phyloP scores from a whole-genome alignment of 192 early-diverging fungal species.

The Radiomyces spectabilis region DNA sequence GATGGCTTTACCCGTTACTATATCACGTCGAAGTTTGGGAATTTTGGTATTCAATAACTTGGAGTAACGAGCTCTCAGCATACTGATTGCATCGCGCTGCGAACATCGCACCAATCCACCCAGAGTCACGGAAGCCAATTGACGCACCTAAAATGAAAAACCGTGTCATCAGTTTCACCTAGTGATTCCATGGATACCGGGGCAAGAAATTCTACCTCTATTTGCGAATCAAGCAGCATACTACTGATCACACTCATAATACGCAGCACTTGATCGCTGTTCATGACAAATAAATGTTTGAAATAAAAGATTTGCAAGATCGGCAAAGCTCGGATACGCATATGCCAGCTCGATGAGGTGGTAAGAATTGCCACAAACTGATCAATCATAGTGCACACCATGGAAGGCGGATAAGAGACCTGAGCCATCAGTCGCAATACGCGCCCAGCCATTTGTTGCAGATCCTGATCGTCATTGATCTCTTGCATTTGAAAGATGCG shows the following conservation, averaged over 20 bases:
- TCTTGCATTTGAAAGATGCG: slow-evolving; percentile 66
- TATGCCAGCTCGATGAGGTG: slow-evolving; percentile 69
- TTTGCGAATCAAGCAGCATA: slow-evolving; percentile 77
- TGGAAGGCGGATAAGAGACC: slow-evolving; percentile 39
- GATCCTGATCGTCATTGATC: slow-evolving; percentile 61
- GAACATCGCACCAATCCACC: slow-evolving; percentile 76
- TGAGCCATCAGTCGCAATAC: slow-evolving; percentile 45
- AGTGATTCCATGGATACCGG: too few species aligned
- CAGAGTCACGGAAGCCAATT: slow-evolving; percentile 66
- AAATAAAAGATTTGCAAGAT: slow-evolving; percentile 85
- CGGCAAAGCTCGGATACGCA: slow-evolving; percentile 70
- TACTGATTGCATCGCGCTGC: slow-evolving; percentile 52
- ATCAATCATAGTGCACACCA: slow-evolving; percentile 44
- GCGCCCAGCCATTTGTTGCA: slow-evolving; percentile 49
- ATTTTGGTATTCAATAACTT: slow-evolving; percentile 31
- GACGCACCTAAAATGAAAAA: slow-evolving; percentile 44
- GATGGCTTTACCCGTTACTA: slow-evolving; percentile 12
- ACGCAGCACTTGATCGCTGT: slow-evolving; percentile 38
- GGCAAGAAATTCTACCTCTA: slow-evolving; percentile 63
- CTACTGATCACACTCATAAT: slow-evolving; percentile 64
- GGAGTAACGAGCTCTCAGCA: slow-evolving; percentile 39
- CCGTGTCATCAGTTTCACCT: background rate
- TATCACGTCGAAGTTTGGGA: slow-evolving; percentile 36
- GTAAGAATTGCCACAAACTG: slow-evolving; percentile 45
- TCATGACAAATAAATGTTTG: slow-evolving; percentile 69